A percentile compares a stretch with the other conserved stretches of the same genome.
Evolutionary conservation across 768 basidiomycete species (phyloP).

Genomic region (Termitomyces sp.): DNA sequence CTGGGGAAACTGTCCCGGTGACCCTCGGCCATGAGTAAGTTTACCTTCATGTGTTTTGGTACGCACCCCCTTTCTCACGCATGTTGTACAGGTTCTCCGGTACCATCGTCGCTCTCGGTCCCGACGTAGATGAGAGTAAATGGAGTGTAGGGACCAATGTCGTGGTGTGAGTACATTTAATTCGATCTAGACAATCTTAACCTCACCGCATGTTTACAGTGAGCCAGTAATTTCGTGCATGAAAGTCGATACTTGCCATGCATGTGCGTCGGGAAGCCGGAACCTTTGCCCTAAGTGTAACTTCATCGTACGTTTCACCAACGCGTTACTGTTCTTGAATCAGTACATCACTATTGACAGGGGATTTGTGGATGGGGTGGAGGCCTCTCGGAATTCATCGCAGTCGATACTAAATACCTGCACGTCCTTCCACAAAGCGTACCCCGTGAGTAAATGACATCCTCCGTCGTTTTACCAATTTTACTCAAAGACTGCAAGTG

Average conservation of each 20-base stretch:
- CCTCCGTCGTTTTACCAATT: not conserved
- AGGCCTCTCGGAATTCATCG: slow-evolving; percentile 40
- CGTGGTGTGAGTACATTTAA: slow-evolving; percentile 22
- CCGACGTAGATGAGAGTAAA: slow-evolving; percentile 26
- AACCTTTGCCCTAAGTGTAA: slow-evolving; percentile 31
- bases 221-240: slow-evolving; percentile 40
- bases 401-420: slow-evolving; percentile 28
- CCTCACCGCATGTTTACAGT: slow-evolving; percentile 16
- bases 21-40: slow-evolving; percentile 45
- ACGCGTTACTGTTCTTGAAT: not conserved
- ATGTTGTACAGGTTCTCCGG: slow-evolving; percentile 25
- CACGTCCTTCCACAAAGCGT: slow-evolving; percentile 35
- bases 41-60: not conserved
- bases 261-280: slow-evolving; percentile 27
- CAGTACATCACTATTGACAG: slow-evolving; percentile 15
- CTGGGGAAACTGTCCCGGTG: slow-evolving; percentile 36
- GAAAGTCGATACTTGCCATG: slow-evolving; percentile 25
- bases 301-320: slow-evolving; percentile 29
- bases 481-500: slow-evolving; percentile 23
- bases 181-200: not conserved
- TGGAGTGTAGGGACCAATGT: slow-evolving; percentile 33
- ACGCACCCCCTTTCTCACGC: not conserved
- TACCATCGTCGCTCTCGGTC: slow-evolving; percentile 29
- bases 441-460: slow-evolving; percentile 25
- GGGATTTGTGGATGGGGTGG: slow-evolving; percentile 37